Base-by-base conservation (phyloP, 2,329 filamentous ascomycete genomes). In the Stagonosporopsis rhizophila region DNA sequence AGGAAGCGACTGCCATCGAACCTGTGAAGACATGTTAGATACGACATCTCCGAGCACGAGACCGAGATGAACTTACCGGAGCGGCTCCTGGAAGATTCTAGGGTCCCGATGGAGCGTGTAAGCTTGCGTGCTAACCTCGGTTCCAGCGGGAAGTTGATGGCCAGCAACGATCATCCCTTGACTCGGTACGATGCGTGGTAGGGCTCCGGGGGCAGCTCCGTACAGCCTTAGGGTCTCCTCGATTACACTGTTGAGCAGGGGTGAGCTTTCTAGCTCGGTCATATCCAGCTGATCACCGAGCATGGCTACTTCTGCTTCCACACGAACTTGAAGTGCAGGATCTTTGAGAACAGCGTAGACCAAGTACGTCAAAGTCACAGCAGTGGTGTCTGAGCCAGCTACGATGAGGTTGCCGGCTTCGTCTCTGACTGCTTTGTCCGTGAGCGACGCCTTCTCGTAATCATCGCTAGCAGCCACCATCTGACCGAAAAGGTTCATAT, bases 151-250 rank as follows among this genome's bases (percentile, higher is more conserved):
- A 17, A 79, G 65, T 45, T 67, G 71, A 60, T 76, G 60, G n/a
- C 72, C 73, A n/a, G 62, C 62, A 5, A 79, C 58, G 1, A 48
- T 66, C n/a, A 60, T 62, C 8, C 76, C 76, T 23, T 70, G 69
- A 15, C 62, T 50, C 2, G 77, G 76, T 3, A 74, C 70, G 6
- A 70, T 64, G 20, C 77, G 68, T 20, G 75, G 75, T 6, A 78
- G 60, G 37, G 65, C 69, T 17, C 67, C 68, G 3, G 75, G 74
- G 6, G 72, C 75, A 35, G 74, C 70, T 42, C 71, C 68, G 48
- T 75, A 75, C 11, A 78, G 53, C 1, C 77, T 71, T 17, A 77
- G 56, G 2, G 76, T 76, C 48, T 79, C 77, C 23, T 76, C 64
- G 30, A 79, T 73, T 2, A 76, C 71, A 5, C 70, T 69, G 48